Base-by-base conservation (phyloP, 208 protist species). In the Phytomonas sp. region DNA sequence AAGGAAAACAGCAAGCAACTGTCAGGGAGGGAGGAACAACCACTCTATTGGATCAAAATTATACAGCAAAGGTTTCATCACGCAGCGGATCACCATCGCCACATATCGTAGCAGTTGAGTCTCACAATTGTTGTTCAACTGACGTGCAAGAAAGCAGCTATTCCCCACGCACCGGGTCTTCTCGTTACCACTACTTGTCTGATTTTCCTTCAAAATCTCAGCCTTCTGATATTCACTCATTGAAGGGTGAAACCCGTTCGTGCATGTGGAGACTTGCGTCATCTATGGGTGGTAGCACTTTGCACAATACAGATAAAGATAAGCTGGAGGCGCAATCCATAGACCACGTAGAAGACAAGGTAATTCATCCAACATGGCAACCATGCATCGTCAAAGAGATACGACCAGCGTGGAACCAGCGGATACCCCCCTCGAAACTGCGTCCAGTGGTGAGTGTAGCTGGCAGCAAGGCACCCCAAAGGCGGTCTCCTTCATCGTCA, bases 351-450 rank as follows among this genome's bases (percentile, higher is more conserved):
- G 45, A 56, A 26, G 45, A 19, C 0, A 56, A 19, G 45, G 19
- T 4, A 56, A 37, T 37, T 16, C 79, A 80, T 52, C 78, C 73
- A 29, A 63, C 70, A 52, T 82, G 81, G 68, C 66, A 71, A 14
- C 79, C 79, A 7, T 66, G 64, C 45, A 64, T 66, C 0, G 60
- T 78, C 34, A 40, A 70, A 12, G 65, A 36, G 52, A 16, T 73
- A 10, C 83, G 83, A 2, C 86, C 86, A 40, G 81, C 78, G 42
- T 92, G 86, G 86, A 92, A 92, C 65, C 83, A 84, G 72, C 80
- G 75, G 19, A 70, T 74, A 23, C 86, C 86, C 26, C 74, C 72
- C 19, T 69, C 76, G n/a, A 79, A 78, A 59, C 61, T 74, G 49
- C 82, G 79, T 52, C 86, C 83, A 0, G 72, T 80, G 33, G 80